Percentiles rank a stretch among this genome's conserved stretches.
These are phyloP conservation scores for Leccinum obscurum DNA, from an alignment of 768 basidiomycete genomes.

Conservation along the genomic window DNA sequence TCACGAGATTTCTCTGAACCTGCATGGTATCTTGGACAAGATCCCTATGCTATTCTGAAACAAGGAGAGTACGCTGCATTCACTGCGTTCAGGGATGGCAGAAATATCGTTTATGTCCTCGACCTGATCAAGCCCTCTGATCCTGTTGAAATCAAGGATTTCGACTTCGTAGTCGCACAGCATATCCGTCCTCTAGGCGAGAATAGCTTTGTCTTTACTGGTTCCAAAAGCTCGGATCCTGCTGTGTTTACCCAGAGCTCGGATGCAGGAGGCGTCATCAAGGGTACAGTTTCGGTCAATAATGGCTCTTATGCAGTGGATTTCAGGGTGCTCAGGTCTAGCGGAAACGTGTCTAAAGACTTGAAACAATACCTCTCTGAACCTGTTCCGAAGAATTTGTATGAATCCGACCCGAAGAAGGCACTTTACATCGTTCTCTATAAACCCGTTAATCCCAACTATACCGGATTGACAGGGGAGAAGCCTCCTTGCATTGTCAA, in stretches of 20 bases:
- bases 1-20: slow-evolving; percentile 27
- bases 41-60: slow-evolving; percentile 26
- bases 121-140: slow-evolving; percentile 15
- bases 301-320: not conserved
- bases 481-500: slow-evolving; percentile 64
- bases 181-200: slow-evolving; percentile 5
- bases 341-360: slow-evolving; percentile 11
- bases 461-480: slow-evolving; percentile 45
- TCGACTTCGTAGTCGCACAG: slow-evolving; percentile 14
- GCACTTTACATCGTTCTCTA: slow-evolving; percentile 58
- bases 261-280: not conserved
- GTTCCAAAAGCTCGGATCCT: not conserved
- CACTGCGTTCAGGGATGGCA: slow-evolving; percentile 31
- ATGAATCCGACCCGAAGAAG: slow-evolving; percentile 9
- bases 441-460: slow-evolving; percentile 60
- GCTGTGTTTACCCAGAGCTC: too few species aligned
- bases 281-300: not conserved
- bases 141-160: not conserved
- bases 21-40: slow-evolving; percentile 18
- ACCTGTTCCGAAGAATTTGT: slow-evolving; percentile 7
- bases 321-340: slow-evolving; percentile 9
- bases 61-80: slow-evolving; percentile 26
- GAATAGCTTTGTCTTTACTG: not conserved
- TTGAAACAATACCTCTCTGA: slow-evolving; percentile 12
- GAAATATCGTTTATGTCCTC: slow-evolving; percentile 35